Evolutionary conservation across 345 rosid genomes (phyloP), one percentile per base, ranked within the genome.

Genomic region (Syzygium aqueum): DNA sequence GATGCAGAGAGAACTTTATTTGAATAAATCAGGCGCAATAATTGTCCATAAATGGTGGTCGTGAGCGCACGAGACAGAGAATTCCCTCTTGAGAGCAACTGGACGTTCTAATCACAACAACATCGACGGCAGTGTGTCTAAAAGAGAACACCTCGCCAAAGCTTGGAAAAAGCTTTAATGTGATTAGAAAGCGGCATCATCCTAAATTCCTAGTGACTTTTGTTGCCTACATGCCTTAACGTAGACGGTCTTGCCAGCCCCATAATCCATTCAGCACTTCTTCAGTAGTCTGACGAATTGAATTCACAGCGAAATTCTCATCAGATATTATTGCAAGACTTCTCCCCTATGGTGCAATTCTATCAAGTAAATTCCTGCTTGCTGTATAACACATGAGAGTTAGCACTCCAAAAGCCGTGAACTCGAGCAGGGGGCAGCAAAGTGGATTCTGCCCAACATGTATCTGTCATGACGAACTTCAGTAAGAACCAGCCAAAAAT

Each of bases 391-490:
- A 37, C 25, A 37, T 33, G 37, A 19, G 49, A 37, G 49, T 37
- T 19, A 19, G 5, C 0, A 11, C 80, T 21, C 23, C 80, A 73
- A 73, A 73, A 11, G 82, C 43, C 13, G 2, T 0, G 1, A 73
- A 73, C 25, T 37, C 7, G 22, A 73, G 14, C 82, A 37, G 25
- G 2, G 27, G 49, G 49, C 15, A 73, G 82, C 82, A 73, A 37
- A 73, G 82, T 73, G 49, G 82, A 40, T 73, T 73, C 27, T 21
- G 8, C 11, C 80, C 2, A 0, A 73, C 11, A 22, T 9, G 80
- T 19, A 19, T 22, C 12, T 10, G 2, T 0, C 13, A 4, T 3
- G 0, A 73, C 0, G 6, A 40, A 73, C 80, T 73, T 19, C 10
- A 33, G 12, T 67, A 30, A 30, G 46, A 0, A 37, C 4, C 1